Percentiles rank a stretch among this genome's conserved stretches.
phyloP scores from a whole-genome alignment of 495 filamentous ascomycete species.

The Pseudoneurospora amorphoporcata region DNA sequence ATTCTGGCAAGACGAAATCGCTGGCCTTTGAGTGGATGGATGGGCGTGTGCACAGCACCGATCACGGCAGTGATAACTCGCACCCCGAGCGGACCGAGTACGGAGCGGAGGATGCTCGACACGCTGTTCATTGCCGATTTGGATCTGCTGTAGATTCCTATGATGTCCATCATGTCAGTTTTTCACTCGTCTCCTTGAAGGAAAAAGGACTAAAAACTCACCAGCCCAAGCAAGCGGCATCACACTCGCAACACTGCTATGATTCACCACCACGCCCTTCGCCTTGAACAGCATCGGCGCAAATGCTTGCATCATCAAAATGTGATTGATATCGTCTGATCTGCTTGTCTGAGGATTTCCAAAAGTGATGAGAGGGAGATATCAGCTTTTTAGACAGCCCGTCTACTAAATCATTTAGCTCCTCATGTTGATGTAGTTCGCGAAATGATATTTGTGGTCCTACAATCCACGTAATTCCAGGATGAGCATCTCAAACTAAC shows the following conservation, averaged over 20 bases:
- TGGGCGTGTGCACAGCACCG: constrained; percentile 12
- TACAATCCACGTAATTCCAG: background rate
- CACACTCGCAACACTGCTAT: constrained; percentile 30
- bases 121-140: constrained; percentile 39
- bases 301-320: constrained; percentile 34
- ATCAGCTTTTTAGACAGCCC: background rate
- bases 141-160: constrained; percentile 37
- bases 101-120: constrained; percentile 34
- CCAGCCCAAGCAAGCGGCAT: constrained; percentile 1
- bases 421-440: background rate
- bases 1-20: background rate
- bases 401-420: background rate
- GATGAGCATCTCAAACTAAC: background rate
- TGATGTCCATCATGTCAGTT: background rate
- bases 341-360: background rate
- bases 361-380: too few relatives aligned
- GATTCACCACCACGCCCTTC: constrained; percentile 38
- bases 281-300: constrained; percentile 38
- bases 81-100: constrained; percentile 41
- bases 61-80: constrained; percentile 20
- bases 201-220: constrained; percentile 10
- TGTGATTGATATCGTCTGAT: background rate
- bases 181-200: background rate
- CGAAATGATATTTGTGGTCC: background rate
- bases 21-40: background rate